A percentile compares a stretch with the other conserved stretches of the same genome.
phyloP scores from a whole-genome alignment of 1,139 yeast species.

The Blastobotrys illinoisensis region DNA sequence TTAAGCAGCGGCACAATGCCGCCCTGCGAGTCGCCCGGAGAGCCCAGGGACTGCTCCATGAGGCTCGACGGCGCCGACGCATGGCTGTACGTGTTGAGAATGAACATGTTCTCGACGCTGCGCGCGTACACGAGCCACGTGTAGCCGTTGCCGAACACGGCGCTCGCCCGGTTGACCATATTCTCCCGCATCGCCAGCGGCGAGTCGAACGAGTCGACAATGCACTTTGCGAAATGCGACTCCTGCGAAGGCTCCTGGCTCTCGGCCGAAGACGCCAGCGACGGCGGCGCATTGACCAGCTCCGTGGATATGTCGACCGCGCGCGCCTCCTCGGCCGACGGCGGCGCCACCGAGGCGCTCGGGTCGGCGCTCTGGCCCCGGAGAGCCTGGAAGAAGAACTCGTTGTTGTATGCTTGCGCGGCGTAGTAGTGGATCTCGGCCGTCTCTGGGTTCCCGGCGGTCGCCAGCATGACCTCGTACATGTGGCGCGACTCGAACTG shows the following conservation, averaged over 20 bases:
- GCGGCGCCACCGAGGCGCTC: conserved; percentile 18
- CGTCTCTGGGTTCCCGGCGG: conserved; percentile 63
- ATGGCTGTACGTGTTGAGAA: conserved; percentile 69
- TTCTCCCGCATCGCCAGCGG: conserved; percentile 52
- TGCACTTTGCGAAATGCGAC: conserved; percentile 15
- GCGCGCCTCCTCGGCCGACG: conserved; percentile 12
- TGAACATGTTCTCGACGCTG: conserved; percentile 49
- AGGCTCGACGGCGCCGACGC: neutral
- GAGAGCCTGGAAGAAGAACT: conserved; percentile 75
- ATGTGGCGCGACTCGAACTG: conserved; percentile 18
- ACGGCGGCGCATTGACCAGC: conserved; percentile 18
- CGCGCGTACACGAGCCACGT: conserved; percentile 62
- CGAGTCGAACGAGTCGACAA: conserved; percentile 35
- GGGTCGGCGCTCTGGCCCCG: conserved; percentile 24
- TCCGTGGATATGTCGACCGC: conserved; percentile 21
- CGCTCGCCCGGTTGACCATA: conserved; percentile 53
- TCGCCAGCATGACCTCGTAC: conserved; percentile 57
- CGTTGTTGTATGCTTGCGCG: conserved; percentile 87
- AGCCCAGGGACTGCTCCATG: conserved; percentile 40
- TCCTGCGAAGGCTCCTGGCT: conserved; percentile 7
- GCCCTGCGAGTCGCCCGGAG: conserved; percentile 51
- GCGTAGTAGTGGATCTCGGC: conserved; percentile 71
- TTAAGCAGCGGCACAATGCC: conserved; percentile 64
- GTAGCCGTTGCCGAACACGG: conserved; percentile 78
- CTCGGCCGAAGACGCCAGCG: conserved; percentile 5